Base-by-base conservation (phyloP, 139 green algal species). In the Marvania coccoides region DNA sequence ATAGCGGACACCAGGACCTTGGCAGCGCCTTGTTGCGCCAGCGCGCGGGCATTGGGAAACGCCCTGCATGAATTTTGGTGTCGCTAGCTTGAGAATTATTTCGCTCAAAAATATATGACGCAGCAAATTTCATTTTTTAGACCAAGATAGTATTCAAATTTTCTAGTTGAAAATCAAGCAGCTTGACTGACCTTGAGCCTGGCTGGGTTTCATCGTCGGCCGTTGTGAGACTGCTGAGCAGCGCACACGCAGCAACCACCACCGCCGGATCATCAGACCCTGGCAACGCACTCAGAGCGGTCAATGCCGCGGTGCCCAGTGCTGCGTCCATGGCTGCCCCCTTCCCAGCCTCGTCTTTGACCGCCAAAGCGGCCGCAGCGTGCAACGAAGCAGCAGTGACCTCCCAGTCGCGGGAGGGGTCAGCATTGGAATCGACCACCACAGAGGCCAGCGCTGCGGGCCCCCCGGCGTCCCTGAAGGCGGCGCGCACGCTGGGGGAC, bases 151-250 rank as follows among this genome's bases (percentile, higher is more conserved):
- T n/a, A n/a, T n/a, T n/a, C 56, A 4, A 37, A 2, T 38, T 55
- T 30, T 9, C 7, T 3, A 23, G 34, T 7, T 37, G 7, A 46
- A 14, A 3, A 31, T 12, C 37, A 24, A 13, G 7, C 23, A n/a
- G 34, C 37, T 31, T 55, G 8, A 19, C 31, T 12, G 13, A 77
- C 68, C 74, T 69, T 12, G 81, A 83, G 30, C 54, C 48, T 15
- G 76, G 69, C 31, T 78, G 78, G 5, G 71, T 71, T 46, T 85
- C 73, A 47, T 91, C 85, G 53, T 91, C 85, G 6, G 84, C 72
- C 5, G 73, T 82, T 47, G 75, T 84, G 10, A 90, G 47, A 2
- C 69, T 48, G 10, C 59, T 48, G 26, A 91, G 61, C 29, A 77
- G 36, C 10, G 40, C 56, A 61, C 70, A 81, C 35, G 72, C 63